Percentiles rank a stretch among this genome's conserved stretches.
Evolutionary conservation across 2,329 filamentous ascomycete genomes (phyloP).

Genomic region (Aureobasidium lini): DNA sequence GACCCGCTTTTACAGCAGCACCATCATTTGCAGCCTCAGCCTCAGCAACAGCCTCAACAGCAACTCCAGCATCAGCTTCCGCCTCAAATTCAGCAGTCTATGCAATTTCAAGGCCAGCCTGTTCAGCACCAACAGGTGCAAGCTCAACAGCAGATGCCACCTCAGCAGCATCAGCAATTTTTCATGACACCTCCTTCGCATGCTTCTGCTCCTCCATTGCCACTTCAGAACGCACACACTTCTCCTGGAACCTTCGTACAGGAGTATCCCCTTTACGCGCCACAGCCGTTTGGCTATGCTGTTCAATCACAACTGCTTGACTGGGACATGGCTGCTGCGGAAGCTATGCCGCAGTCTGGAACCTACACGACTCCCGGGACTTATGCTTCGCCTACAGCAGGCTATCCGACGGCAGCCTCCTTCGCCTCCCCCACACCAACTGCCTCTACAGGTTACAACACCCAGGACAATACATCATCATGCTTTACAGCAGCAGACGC

Average conservation of each 20-base stretch:
- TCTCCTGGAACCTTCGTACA: background rate
- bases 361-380: background rate
- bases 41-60: background rate
- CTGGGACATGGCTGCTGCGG: conserved; percentile 5
- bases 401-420: background rate
- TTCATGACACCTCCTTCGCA: background rate
- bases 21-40: background rate
- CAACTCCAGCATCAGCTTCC: background rate
- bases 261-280: background rate
- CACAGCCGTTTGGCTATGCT: background rate
- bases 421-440: background rate
- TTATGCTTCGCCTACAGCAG: background rate
- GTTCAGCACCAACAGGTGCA: background rate
- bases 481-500: conserved; percentile 38
- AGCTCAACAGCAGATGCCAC: background rate
- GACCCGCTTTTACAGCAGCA: background rate
- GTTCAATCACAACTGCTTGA: background rate
- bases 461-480: conserved; percentile 20
- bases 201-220: background rate
- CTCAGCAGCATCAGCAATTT: background rate
- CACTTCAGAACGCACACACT: background rate
- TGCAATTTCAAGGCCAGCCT: background rate
- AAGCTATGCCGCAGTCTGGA: background rate
- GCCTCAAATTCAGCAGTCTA: background rate
- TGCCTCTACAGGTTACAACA: background rate